Evolutionary conservation across 345 rosid genomes (phyloP).

Genomic region (Durio zibethinus): DNA sequence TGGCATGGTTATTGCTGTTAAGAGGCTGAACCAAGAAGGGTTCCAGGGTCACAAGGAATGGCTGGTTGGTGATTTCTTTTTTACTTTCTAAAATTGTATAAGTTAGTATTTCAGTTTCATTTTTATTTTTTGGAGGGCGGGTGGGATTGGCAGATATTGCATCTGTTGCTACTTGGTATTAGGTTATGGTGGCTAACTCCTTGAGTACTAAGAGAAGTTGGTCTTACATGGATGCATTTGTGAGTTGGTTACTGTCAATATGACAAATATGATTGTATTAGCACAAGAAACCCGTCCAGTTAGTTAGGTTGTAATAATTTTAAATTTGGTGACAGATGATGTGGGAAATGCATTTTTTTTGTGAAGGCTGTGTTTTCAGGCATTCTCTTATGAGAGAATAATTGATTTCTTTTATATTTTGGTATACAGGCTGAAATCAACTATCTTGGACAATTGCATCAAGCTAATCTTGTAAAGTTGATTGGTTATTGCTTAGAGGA

Average conservation of each 20-base stretch:
- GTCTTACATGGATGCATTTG: no score
- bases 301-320: neutral
- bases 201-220: no score
- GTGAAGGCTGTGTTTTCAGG: neutral
- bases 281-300: neutral
- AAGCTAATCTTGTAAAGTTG: conserved; percentile 73
- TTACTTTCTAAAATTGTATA: neutral
- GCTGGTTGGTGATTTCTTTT: conserved; percentile 54
- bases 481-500: conserved; percentile 77
- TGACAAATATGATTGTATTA: neutral
- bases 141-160: no score
- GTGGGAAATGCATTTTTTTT: neutral
- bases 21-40: conserved; percentile 87
- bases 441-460: conserved; percentile 61
- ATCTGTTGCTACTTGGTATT: neutral
- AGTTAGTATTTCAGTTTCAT: neutral
- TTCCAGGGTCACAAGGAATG: conserved; percentile 96
- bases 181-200: conserved; percentile 17
- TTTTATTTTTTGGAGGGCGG: neutral
- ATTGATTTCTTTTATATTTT: conserved; percentile 14
- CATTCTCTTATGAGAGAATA: neutral
- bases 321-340: neutral
- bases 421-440: conserved; percentile 61
- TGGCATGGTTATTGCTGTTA: conserved; percentile 84
- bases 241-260: no score